Evolutionary conservation across 1,284 basidiomycete genomes (phyloP), one percentile per base, ranked within the genome.

Genomic region (Sparassis latifolia): DNA sequence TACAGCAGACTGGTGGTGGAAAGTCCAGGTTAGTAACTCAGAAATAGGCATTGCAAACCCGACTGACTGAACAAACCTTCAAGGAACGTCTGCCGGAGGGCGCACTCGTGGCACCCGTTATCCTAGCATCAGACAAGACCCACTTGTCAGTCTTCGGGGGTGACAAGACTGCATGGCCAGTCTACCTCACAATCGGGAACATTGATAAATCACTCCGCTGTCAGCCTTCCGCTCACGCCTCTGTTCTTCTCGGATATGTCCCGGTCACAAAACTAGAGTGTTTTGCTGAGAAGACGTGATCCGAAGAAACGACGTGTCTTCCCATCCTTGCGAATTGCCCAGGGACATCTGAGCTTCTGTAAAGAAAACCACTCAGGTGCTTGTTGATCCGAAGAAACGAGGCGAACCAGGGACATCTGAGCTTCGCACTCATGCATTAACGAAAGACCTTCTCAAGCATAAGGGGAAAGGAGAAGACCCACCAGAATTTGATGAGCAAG

Each of bases 171-270:
- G 71, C 69, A 3, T 74, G 72, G 51, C 70, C 70, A 0, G 55
- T 75, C 0, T 74, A 74, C 44, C 51, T 75, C 20, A 73, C 69
- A 0, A 69, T 76, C 44, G 71, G 73, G 29, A 74, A 74, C 50
- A 61, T 75, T n/a, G 68, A 71, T 4, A 73, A 74, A 45, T 58
- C 65, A 7, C 62, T 72, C 5, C 55, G 64, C 10, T 57, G 59
- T 1, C 67, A 70, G 46, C 66, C 70, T 2, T 68, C 65, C 0
- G 46, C 50, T 5, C 58, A 59, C 7, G 69, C 58, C 2, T 62
- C 66, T 33, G 56, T 73, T 7, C 62, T 74, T 1, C 49, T 74
- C 9, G 69, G 52, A 0, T 74, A 73, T 50, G 59, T 72, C 2
- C 69, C 70, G 3, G 67, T 65, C 0, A 55, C 62, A 0, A 50